Conservation (phyloP, 805 yeast genomes). For the Yarrowia keelungensis region DNA sequence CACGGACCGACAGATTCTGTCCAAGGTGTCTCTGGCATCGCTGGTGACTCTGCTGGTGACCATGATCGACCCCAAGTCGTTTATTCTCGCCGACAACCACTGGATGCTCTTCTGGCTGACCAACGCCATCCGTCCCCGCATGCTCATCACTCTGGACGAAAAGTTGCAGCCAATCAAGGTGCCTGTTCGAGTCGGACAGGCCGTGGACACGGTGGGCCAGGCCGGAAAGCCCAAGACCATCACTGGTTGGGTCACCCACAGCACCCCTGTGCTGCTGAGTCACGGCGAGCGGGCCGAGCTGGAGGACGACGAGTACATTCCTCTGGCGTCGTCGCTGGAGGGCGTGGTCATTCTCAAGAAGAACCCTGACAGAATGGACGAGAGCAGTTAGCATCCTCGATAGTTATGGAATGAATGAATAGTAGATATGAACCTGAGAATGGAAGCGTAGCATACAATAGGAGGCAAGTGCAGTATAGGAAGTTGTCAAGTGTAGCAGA, state of each 20-base stretch:
- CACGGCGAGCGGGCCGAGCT: constrained; percentile 97
- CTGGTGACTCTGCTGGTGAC: constrained; percentile 83
- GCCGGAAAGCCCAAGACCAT: constrained; percentile 99
- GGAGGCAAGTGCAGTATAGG: no score
- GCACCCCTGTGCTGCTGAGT: constrained; percentile 92
- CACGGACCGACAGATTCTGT: constrained; percentile 83
- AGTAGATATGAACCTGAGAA: background rate
- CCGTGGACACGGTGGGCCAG: constrained; percentile 98
- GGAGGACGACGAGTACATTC: constrained; percentile 90
- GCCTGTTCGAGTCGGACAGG: constrained; percentile 97
- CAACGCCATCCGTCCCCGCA: constrained; percentile 90
- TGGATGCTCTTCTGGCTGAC: constrained; percentile 84
- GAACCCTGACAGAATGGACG: constrained; percentile 67
- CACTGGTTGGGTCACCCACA: constrained; percentile 99
- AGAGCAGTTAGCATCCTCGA: background rate
- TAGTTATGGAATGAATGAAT: background rate
- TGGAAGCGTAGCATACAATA: no score
- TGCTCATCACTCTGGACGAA: constrained; percentile 91
- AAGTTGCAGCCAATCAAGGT: constrained; percentile 90
- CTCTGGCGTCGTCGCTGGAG: constrained; percentile 81
- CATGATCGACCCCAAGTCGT: constrained; percentile 81
- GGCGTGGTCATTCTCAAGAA: constrained; percentile 93
- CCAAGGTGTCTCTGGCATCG: constrained; percentile 89
- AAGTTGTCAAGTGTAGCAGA: no score
- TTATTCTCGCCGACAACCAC: constrained; percentile 76